These are phyloP conservation scores for Rubia yunnanensis DNA, from an alignment of 257 asterid genomes.

Conservation along the genomic window DNA sequence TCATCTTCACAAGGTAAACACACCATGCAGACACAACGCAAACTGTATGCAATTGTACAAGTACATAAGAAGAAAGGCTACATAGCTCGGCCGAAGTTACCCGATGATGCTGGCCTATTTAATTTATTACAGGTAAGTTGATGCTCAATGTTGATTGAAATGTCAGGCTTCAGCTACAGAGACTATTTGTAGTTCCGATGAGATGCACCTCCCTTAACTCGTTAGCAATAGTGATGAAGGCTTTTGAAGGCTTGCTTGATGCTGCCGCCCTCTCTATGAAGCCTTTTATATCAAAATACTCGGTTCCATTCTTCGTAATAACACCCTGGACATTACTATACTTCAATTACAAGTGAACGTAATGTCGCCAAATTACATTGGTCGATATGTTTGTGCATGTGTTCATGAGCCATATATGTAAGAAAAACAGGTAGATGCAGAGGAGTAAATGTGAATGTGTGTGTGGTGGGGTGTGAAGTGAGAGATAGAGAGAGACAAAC, in stretches of 20 bases:
- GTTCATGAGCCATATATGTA: background rate
- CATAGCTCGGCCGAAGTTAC: background rate
- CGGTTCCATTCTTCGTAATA: constrained; percentile 51
- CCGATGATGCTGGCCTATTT: background rate
- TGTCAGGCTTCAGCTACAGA: background rate
- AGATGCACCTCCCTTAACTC: background rate
- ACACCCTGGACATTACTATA: constrained; percentile 48
- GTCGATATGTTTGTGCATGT: background rate
- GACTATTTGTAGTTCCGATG: background rate
- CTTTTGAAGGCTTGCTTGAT: constrained; percentile 6
- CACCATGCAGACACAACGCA: too few species aligned
- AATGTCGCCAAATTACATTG: too few species aligned
- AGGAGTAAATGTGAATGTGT: background rate
- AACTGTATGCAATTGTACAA: background rate
- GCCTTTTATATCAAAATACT: constrained; percentile 51
- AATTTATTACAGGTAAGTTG: background rate
- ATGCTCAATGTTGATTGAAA: too few species aligned
- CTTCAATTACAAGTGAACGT: background rate
- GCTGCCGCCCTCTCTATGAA: constrained; percentile 24
- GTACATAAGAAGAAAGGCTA: background rate
- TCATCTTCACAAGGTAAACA: too few species aligned
- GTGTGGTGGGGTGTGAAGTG: too few species aligned
- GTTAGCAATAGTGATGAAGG: background rate
- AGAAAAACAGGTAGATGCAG: background rate
- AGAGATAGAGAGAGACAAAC: constrained; percentile 30